These are phyloP conservation scores for Nepenthes alata DNA, from an alignment of 179 eudicot species.

Conservation along the genomic window DNA sequence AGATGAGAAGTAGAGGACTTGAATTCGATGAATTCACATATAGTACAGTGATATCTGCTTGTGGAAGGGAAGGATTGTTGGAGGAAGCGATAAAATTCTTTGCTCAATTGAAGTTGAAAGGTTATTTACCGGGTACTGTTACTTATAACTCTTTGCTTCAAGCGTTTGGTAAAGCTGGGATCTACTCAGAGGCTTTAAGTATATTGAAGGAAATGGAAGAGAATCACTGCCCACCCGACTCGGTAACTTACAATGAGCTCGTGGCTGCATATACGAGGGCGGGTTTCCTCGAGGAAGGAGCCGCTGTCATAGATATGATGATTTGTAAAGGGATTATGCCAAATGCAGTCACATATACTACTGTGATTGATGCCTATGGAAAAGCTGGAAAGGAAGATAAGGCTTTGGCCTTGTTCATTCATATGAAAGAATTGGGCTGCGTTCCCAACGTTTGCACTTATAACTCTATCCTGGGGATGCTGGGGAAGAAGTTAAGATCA, in stretches of 20 bases:
- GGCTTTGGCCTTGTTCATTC: conserved; percentile 53
- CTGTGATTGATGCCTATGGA: conserved; percentile 78
- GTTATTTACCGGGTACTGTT: conserved; percentile 63
- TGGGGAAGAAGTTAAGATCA: conserved; percentile 64
- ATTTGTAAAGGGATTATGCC: conserved; percentile 61
- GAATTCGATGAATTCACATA: conserved; percentile 82
- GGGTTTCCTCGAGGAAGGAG: conserved; percentile 75
- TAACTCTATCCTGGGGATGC: conserved; percentile 67
- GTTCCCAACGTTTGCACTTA: conserved; percentile 84
- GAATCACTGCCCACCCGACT: conserved; percentile 52
- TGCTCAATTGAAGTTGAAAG: conserved; percentile 39
- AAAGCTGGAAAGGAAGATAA: conserved; percentile 70
- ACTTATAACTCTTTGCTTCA: conserved; percentile 81
- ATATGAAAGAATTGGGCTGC: conserved; percentile 71
- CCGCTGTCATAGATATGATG: conserved; percentile 61
- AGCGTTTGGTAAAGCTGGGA: conserved; percentile 79
- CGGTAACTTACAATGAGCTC: conserved; percentile 80
- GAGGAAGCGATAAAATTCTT: conserved; percentile 74
- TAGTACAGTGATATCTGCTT: conserved; percentile 86
- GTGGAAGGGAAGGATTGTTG: conserved; percentile 85
- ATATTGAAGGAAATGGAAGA: conserved; percentile 83
- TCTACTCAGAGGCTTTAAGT: conserved; percentile 57
- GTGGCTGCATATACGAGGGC: conserved; percentile 81
- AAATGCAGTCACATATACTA: conserved; percentile 77
- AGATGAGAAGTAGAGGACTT: conserved; percentile 51